These are phyloP conservation scores for Rhodotorula sp. DNA, from an alignment of 1,284 basidiomycete genomes.

Conservation along the genomic window DNA sequence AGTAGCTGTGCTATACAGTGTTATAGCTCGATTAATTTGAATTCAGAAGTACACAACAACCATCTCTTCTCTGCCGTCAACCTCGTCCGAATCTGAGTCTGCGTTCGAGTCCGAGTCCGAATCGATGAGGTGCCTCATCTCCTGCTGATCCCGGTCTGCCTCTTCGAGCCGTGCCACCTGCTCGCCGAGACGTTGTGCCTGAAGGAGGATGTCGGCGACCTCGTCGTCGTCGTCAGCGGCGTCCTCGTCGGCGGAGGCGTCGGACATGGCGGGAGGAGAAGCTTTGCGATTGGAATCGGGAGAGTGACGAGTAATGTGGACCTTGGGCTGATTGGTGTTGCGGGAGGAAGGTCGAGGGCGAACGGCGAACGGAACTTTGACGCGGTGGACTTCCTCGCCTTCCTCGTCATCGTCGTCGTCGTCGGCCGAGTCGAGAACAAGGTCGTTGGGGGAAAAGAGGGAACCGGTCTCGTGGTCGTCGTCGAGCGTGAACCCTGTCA, in stretches of 20 bases:
- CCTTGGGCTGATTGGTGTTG: not conserved
- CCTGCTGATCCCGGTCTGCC: not conserved
- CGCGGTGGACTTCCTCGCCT: slow-evolving; percentile 1
- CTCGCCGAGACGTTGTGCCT: slow-evolving; percentile 1
- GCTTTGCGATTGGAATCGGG: not conserved
- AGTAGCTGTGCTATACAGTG: not conserved
- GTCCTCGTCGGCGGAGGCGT: not conserved
- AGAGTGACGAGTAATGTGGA: not conserved
- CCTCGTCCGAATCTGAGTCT: not conserved
- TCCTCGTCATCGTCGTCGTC: not conserved
- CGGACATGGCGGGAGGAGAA: not conserved
- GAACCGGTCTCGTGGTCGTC: no score
- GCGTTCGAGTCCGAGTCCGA: not conserved
- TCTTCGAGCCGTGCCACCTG: not conserved
- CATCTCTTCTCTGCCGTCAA: not conserved
- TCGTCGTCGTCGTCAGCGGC: not conserved
- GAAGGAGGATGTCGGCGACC: slow-evolving; percentile 8
- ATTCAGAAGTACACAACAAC: not conserved
- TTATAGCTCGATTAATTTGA: not conserved
- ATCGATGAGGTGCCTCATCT: not conserved
- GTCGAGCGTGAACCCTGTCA: no score
- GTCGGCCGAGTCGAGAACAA: not conserved
- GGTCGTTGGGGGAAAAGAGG: not conserved
- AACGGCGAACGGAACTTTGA: not conserved
- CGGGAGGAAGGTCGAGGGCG: no score